phyloP scores from a whole-genome alignment of 2,329 filamentous ascomycete genomes.

The Colletotrichum paranaense region DNA sequence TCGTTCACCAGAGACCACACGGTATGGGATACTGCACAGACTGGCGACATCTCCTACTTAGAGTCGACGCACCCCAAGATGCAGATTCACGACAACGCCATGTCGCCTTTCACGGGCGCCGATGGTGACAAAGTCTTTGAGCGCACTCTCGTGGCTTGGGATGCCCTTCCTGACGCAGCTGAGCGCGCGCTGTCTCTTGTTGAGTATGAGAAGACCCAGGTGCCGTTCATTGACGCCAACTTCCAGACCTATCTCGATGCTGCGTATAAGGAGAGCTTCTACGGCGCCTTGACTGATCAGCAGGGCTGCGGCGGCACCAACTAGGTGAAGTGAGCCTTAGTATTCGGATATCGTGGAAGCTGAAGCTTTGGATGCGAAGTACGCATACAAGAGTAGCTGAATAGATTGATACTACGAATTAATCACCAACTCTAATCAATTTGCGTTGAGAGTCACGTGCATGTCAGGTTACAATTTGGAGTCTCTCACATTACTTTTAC shows the following conservation, averaged over 20 bases:
- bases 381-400: no score
- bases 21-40: neutral
- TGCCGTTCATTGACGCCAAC: conserved; percentile 1
- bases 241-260: conserved; percentile 9
- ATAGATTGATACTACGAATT: no score
- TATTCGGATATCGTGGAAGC: no score
- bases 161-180: neutral
- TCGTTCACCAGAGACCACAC: neutral
- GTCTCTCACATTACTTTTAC: no score
- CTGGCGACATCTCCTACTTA: neutral
- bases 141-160: conserved; percentile 4
- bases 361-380: no score
- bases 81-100: neutral
- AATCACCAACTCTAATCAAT: no score
- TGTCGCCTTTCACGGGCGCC: neutral
- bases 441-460: no score
- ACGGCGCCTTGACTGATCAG: neutral
- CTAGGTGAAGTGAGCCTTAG: neutral
- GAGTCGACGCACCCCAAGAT: neutral
- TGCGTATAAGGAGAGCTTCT: neutral
- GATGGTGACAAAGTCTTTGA: neutral
- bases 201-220: conserved; percentile 9
- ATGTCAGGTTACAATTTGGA: no score
- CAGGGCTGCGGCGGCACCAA: neutral
- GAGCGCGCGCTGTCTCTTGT: neutral